Conservation (phyloP, 768 basidiomycete genomes). For the Tylopilus balloui region DNA sequence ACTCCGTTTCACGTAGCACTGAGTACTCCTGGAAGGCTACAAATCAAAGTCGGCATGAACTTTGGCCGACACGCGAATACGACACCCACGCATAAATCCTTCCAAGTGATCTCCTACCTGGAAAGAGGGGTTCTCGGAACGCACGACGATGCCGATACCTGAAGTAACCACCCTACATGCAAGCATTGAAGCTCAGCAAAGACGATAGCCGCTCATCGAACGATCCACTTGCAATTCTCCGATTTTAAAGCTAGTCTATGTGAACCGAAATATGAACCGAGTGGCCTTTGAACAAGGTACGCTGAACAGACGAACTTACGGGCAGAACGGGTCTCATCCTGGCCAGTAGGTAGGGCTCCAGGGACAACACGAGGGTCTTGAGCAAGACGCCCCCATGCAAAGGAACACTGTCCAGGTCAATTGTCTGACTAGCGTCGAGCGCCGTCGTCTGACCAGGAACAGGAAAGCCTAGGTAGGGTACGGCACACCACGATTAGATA, state of each 20-base stretch:
- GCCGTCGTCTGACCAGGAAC: conserved; percentile 42
- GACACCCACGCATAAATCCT: conserved; percentile 27
- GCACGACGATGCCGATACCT: conserved; percentile 33
- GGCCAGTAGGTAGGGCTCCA: conserved; percentile 44
- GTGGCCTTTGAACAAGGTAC: neutral
- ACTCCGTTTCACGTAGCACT: neutral
- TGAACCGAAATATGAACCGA: neutral
- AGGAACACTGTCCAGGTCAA: conserved; percentile 48
- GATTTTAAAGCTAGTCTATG: conserved; percentile 10
- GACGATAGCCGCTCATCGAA: neutral
- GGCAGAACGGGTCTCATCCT: conserved; percentile 33
- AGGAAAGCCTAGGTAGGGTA: neutral
- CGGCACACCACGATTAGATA: no score
- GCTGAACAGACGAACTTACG: conserved; percentile 35
- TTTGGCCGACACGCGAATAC: neutral
- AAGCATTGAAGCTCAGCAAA: neutral
- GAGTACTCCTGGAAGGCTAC: conserved; percentile 24
- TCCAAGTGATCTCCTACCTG: conserved; percentile 14
- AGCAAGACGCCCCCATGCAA: conserved; percentile 46
- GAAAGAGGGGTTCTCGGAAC: conserved; percentile 13
- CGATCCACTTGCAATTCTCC: conserved; percentile 2
- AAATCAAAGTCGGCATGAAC: conserved; percentile 20
- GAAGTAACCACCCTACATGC: conserved; percentile 25
- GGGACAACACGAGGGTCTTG: conserved; percentile 45
- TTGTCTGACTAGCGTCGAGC: conserved; percentile 41